These are phyloP conservation scores for Starmerella apis DNA, from an alignment of 805 yeast species.

Conservation along the genomic window DNA sequence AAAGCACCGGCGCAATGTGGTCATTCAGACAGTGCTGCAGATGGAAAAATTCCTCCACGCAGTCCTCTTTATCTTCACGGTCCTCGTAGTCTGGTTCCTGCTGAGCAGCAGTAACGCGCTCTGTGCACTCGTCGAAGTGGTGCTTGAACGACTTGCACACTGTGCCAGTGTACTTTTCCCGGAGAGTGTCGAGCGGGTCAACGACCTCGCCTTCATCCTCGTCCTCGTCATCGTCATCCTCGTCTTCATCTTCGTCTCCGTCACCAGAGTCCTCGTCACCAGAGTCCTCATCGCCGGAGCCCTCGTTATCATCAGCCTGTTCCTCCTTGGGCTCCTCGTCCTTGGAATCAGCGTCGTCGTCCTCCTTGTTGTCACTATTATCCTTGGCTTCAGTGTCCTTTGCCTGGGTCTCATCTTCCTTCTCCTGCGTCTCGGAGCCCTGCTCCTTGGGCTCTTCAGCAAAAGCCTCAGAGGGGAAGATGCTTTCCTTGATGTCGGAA, in stretches of 20 bases:
- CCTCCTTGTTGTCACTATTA: constrained; percentile 31
- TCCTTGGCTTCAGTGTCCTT: constrained; percentile 26
- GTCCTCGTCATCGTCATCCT: constrained; percentile 49
- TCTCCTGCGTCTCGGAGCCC: constrained; percentile 5
- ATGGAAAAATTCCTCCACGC: constrained; percentile 97
- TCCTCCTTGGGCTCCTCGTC: constrained; percentile 14
- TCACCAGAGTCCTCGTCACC: constrained; percentile 31
- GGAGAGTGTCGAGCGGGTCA: constrained; percentile 56
- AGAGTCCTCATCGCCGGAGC: constrained; percentile 21
- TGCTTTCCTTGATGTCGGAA: constrained; percentile 67
- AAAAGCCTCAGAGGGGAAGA: constrained; percentile 67
- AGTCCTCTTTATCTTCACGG: constrained; percentile 81
- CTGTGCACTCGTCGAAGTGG: constrained; percentile 90
- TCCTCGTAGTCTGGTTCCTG: constrained; percentile 78
- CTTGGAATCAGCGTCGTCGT: constrained; percentile 29
- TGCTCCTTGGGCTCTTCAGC: constrained; percentile 44
- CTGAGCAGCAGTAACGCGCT: constrained; percentile 80
- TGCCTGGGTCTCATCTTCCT: constrained; percentile 10
- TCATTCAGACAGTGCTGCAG: constrained; percentile 86
- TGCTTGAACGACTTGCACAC: constrained; percentile 66
- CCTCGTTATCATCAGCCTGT: constrained; percentile 24
- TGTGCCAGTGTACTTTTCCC: constrained; percentile 41
- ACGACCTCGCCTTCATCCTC: constrained; percentile 60
- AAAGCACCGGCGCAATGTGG: constrained; percentile 82
- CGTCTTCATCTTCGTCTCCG: constrained; percentile 37